phyloP scores from a whole-genome alignment of 371 early-diverging fungal genomes.

The Entomophthora muscae region DNA sequence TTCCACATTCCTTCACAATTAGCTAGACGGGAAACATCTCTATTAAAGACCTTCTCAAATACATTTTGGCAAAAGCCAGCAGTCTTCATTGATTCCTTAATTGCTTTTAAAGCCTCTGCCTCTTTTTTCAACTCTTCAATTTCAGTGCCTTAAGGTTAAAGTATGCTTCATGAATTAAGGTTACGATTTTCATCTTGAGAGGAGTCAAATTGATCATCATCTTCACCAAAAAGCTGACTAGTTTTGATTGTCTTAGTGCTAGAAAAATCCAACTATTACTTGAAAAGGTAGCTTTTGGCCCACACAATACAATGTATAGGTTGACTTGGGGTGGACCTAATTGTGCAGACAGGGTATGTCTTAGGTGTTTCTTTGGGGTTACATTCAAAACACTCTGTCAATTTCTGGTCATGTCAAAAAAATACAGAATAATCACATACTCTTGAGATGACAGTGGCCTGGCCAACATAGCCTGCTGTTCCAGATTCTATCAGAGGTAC shows the following conservation, averaged over 20 bases:
- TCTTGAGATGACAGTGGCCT: conserved; percentile 74
- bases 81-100: conserved; percentile 37
- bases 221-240: conserved; percentile 74
- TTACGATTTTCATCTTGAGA: conserved; percentile 41
- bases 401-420: conserved; percentile 15
- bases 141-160: conserved; percentile 30
- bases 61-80: conserved; percentile 47
- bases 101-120: conserved; percentile 38
- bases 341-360: conserved; percentile 94
- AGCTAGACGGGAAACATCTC: conserved; percentile 59
- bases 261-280: conserved; percentile 16
- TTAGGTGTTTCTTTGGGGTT: conserved; percentile 75
- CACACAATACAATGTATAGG: conserved; percentile 99
- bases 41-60: conserved; percentile 54
- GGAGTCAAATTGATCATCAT: conserved; percentile 31
- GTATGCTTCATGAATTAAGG: conserved; percentile 2
- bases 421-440: conserved; percentile 15
- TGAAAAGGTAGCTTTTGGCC: conserved; percentile 89
- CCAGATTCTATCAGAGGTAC: conserved; percentile 94
- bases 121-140: conserved; percentile 49
- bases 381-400: conserved; percentile 96
- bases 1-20: conserved; percentile 87
- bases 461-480: conserved; percentile 94
- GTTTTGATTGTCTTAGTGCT: too few species aligned
- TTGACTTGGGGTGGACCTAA: conserved; percentile 85